These are phyloP conservation scores for Saccharomyces mikatae DNA, from an alignment of 805 yeast genomes.

Conservation along the genomic window DNA sequence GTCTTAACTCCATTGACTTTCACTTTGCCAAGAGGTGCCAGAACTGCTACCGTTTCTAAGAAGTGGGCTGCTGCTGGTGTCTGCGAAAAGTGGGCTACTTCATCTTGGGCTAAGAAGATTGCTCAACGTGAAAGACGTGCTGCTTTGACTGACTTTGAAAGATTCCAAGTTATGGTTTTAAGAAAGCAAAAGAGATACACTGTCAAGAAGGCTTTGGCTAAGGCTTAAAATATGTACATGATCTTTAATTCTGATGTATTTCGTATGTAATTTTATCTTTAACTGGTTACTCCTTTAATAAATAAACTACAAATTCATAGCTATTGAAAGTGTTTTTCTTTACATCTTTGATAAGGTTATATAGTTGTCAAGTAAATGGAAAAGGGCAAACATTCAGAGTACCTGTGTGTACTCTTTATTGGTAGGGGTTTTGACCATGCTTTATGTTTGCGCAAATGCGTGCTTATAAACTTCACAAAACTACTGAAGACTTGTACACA, in stretches of 20 bases:
- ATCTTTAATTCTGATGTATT: constrained; percentile 4
- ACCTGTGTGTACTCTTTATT: not conserved
- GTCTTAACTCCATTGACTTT: constrained; percentile 88
- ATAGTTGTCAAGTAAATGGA: not conserved
- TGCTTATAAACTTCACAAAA: not conserved
- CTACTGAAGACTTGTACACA: not conserved
- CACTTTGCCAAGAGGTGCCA: constrained; percentile 91
- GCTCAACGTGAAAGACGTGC: constrained; percentile 92
- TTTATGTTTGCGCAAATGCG: not conserved
- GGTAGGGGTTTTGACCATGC: not conserved
- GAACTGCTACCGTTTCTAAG: constrained; percentile 77
- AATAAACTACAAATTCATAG: not conserved
- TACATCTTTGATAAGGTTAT: not conserved
- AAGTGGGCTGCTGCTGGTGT: constrained; percentile 89
- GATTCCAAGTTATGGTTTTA: constrained; percentile 97
- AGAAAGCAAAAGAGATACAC: constrained; percentile 96
- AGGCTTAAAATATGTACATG: constrained; percentile 52
- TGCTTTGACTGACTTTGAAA: constrained; percentile 91
- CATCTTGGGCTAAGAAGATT: constrained; percentile 97
- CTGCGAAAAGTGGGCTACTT: constrained; percentile 81
- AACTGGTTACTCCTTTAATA: constrained; percentile 5
- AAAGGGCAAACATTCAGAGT: not conserved
- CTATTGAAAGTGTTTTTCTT: not conserved
- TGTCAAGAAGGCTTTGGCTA: constrained; percentile 93
- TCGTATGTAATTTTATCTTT: constrained; percentile 11